Conservation (phyloP, 306 rosid species). For the Rubus idaeus region DNA sequence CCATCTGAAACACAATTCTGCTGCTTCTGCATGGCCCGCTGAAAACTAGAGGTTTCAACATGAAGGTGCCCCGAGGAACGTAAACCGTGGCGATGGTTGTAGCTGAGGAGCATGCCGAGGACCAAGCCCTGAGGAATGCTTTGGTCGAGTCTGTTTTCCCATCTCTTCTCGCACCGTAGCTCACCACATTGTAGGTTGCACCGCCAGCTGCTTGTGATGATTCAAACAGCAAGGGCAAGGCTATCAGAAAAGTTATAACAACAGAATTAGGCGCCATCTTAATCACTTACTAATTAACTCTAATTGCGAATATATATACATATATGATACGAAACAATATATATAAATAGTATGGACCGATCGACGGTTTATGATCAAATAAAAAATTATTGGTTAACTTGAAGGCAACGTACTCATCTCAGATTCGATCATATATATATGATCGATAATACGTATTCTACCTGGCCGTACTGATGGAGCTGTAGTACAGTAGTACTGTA, state of each 20-base stretch:
- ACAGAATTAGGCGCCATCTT: neutral
- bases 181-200: slow-evolving; percentile 27
- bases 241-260: neutral
- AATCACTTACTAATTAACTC: neutral
- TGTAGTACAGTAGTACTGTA: neutral
- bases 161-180: slow-evolving; percentile 29
- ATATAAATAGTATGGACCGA: neutral
- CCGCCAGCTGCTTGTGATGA: neutral
- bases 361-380: neutral
- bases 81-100: slow-evolving; percentile 21
- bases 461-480: slow-evolving; percentile 13
- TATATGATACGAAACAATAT: too few species aligned
- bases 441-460: neutral
- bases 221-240: neutral
- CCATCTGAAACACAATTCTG: slow-evolving; percentile 23
- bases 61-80: slow-evolving; percentile 28
- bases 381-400: neutral
- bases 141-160: slow-evolving; percentile 23
- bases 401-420: neutral
- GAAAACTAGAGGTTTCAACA: slow-evolving; percentile 10
- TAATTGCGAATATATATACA: too few species aligned
- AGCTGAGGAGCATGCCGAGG: slow-evolving; percentile 5
- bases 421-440: neutral
- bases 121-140: slow-evolving; percentile 31
- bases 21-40: slow-evolving; percentile 28